phyloP scores from a whole-genome alignment of 1,139 yeast species.

The Debaryomyces subglobosus region DNA sequence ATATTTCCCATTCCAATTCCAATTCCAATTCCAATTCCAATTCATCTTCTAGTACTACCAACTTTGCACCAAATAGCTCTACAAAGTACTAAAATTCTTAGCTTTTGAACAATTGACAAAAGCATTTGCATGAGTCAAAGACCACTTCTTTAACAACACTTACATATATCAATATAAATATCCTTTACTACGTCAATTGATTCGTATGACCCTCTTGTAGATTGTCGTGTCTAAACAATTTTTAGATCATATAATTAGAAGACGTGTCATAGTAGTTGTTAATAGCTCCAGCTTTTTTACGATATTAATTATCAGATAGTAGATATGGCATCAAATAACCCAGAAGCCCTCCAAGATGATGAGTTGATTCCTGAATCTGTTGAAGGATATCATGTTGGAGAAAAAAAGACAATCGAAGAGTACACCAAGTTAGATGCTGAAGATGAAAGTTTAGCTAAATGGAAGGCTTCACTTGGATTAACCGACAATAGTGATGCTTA shows the following conservation, averaged over 20 bases:
- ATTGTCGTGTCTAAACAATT: constrained; percentile 1
- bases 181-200: not conserved
- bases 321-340: constrained; percentile 6
- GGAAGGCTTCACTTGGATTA: constrained; percentile 91
- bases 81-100: not conserved
- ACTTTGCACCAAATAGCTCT: not conserved
- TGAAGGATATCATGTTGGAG: constrained; percentile 76
- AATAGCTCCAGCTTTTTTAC: not conserved
- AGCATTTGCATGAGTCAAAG: not conserved
- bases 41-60: not conserved
- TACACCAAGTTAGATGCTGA: constrained; percentile 84
- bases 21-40: not conserved
- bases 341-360: constrained; percentile 38
- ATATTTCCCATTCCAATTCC: not conserved
- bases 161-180: not conserved
- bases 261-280: constrained; percentile 3
- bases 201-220: not conserved
- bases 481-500: constrained; percentile 54
- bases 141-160: not conserved
- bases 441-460: constrained; percentile 87
- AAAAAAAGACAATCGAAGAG: constrained; percentile 84
- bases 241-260: constrained; percentile 1
- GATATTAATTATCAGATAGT: not conserved
- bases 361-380: constrained; percentile 66
- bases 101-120: not conserved